Conservation (phyloP, 1,284 basidiomycete genomes). For the Ceratobasidium sp. region DNA sequence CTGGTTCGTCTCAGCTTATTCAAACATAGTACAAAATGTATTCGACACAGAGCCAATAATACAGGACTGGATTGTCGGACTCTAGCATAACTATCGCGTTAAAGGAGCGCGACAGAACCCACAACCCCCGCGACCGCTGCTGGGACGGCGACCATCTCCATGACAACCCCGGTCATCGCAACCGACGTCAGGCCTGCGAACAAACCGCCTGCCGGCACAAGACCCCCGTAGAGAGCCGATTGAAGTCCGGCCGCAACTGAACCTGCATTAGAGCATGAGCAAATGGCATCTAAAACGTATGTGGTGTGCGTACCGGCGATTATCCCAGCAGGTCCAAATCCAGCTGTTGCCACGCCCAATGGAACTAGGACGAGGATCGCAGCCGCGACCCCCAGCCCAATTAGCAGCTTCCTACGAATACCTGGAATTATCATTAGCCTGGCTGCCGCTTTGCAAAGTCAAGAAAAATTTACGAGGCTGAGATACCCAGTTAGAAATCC, state of each 20-base stretch:
- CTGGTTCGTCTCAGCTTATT: too few species aligned
- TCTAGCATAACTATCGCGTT: not conserved
- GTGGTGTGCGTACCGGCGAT: not conserved
- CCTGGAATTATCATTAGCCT: not conserved
- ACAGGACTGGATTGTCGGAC: too few species aligned
- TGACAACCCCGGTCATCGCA: slow-evolving; percentile 6
- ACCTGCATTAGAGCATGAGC: not conserved
- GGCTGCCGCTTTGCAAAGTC: not conserved
- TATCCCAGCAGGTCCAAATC: slow-evolving; percentile 19
- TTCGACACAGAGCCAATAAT: too few species aligned
- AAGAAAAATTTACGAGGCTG: slow-evolving; percentile 17
- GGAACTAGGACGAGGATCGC: not conserved
- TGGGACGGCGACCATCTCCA: not conserved
- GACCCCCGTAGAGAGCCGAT: not conserved
- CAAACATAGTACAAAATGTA: too few species aligned
- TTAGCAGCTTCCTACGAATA: not conserved
- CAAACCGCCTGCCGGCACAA: slow-evolving; percentile 6
- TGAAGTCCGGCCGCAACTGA: slow-evolving; percentile 9
- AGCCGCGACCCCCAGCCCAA: not conserved
- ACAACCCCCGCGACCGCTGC: not conserved
- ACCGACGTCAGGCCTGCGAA: slow-evolving; percentile 13
- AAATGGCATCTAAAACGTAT: not conserved
- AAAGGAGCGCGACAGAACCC: not conserved
- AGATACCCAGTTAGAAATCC: slow-evolving; percentile 4
- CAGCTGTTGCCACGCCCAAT: not conserved